Base-by-base conservation (phyloP, 1,284 basidiomycete genomes). In the Rhodotorula sp. region DNA sequence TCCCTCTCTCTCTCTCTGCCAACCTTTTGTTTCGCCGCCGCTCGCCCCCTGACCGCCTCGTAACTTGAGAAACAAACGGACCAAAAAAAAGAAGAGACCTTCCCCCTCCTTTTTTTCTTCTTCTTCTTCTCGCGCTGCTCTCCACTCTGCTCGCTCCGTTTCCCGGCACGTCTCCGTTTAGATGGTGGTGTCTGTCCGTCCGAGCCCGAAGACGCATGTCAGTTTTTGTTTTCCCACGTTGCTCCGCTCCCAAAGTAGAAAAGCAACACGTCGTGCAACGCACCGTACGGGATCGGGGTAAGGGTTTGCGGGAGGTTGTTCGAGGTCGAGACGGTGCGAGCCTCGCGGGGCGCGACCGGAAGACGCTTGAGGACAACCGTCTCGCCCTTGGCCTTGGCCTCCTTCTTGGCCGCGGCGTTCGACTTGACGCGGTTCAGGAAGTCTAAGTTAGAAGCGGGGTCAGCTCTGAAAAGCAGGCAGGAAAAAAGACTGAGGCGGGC, bases 401-500 rank as follows among this genome's bases (percentile, higher is more conserved):
- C 90, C 77, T 82, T 88, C 82, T 93, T 94, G 78, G 88, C 87
- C 55, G 86, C 87, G 77, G 92, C 91, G 86, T 99, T 99, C 75
- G 85, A 83, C 88, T 96, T 91, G 81, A 99, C 96, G 79, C 95
- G 87, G 84, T 93, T 90, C 80, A 99, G 84, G 86, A 99, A 99
- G 84, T 98, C 95, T 84, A 63, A 4, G 14, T 29, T 14, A 37
- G 26, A 26, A 15, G 42, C 42, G 46, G 12, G 18, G 57, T 29
- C 48, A 45, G 55, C 26, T 42, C 5, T 1, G 20, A 4, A 45
- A 10, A 29, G 46, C n/a, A 24, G 33, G 24, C 20, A 8, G 0
- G 15, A 54, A 6, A 24, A 18, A n/a, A n/a, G n/a, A n/a, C n/a
- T 2, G 7, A 6, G 8, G 20, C 17, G 8, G n/a, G 30, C 17